Evolutionary conservation across 2,329 filamentous ascomycete species (phyloP).

Genomic region (Hypoxylon sp.): DNA sequence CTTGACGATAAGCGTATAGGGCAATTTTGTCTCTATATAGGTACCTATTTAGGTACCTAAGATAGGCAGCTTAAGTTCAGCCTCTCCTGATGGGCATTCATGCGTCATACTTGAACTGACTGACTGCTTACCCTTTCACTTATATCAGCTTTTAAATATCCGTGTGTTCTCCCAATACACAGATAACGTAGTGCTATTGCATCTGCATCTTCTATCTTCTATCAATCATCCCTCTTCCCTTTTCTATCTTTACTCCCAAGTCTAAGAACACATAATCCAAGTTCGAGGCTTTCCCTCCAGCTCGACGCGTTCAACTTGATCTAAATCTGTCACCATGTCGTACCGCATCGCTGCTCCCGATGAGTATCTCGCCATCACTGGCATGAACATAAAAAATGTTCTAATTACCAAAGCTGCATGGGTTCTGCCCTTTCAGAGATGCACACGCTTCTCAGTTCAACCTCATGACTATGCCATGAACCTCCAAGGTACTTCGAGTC

Average conservation of each 20-base stretch:
- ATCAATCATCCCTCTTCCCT: neutral
- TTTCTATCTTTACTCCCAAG: slow-evolving; percentile 1
- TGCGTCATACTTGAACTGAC: slow-evolving; percentile 10
- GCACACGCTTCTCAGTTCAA: slow-evolving; percentile 70
- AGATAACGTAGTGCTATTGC: neutral
- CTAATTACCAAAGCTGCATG: slow-evolving; percentile 83
- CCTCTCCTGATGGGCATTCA: slow-evolving; percentile 2
- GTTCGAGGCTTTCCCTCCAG: neutral
- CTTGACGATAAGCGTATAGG: neutral
- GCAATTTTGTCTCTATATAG: neutral
- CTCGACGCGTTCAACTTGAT: neutral
- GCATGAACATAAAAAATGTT: slow-evolving; percentile 79
- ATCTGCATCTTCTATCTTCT: slow-evolving; percentile 1
- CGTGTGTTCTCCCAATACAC: neutral
- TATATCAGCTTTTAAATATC: neutral
- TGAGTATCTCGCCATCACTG: slow-evolving; percentile 89
- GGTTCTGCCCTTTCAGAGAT: slow-evolving; percentile 78
- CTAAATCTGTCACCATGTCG: slow-evolving; percentile 60
- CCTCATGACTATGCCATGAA: slow-evolving; percentile 87
- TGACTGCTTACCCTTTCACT: neutral
- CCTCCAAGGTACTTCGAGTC: slow-evolving; percentile 64
- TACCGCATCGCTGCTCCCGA: slow-evolving; percentile 80
- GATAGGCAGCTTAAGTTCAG: slow-evolving; percentile 14
- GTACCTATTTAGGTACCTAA: neutral
- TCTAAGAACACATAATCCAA: slow-evolving; percentile 7